Conservation (phyloP, 192 early-diverging fungal genomes). For the Coemansia sp. region DNA sequence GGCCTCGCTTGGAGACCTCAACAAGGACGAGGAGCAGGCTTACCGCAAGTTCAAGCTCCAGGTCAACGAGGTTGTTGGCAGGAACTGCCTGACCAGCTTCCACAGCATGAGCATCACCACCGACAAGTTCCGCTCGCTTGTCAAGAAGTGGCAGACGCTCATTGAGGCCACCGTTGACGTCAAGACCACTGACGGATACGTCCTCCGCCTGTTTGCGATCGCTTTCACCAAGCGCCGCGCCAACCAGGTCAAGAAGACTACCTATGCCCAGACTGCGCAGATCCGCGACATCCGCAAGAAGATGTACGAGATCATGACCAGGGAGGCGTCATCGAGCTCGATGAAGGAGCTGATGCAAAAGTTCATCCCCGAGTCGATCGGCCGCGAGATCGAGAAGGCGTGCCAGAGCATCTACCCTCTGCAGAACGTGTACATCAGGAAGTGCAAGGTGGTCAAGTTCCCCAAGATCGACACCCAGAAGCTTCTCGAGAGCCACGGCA, state of each 20-base stretch:
- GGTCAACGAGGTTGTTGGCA: constrained; percentile 96
- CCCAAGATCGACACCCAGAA: constrained; percentile 95
- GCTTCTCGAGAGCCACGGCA: constrained; percentile 96
- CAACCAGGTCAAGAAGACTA: constrained; percentile 97
- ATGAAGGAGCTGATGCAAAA: constrained; percentile 95
- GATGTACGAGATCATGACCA: constrained; percentile 98
- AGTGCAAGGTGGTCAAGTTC: constrained; percentile 99
- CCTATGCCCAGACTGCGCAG: constrained; percentile 96
- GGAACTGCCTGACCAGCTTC: constrained; percentile 99
- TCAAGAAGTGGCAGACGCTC: constrained; percentile 99
- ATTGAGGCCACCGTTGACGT: constrained; percentile 98
- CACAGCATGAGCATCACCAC: constrained; percentile 99
- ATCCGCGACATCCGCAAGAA: constrained; percentile 99
- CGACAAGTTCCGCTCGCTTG: constrained; percentile 99
- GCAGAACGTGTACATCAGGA: constrained; percentile 93
- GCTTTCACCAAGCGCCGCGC: constrained; percentile 93
- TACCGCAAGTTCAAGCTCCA: constrained; percentile 99
- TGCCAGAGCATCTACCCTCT: constrained; percentile 98
- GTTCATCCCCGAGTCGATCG: constrained; percentile 96
- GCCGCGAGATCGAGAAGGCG: constrained; percentile 96
- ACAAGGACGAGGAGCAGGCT: constrained; percentile 85
- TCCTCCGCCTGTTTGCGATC: constrained; percentile 95
- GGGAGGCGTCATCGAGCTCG: constrained; percentile 81
- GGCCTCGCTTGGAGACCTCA: constrained; percentile 94
- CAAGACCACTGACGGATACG: constrained; percentile 99